A percentile compares a stretch with the other conserved stretches of the same genome.
Conservation (phyloP, 2,329 filamentous ascomycete genomes). For the Aureobasidium sp. region DNA sequence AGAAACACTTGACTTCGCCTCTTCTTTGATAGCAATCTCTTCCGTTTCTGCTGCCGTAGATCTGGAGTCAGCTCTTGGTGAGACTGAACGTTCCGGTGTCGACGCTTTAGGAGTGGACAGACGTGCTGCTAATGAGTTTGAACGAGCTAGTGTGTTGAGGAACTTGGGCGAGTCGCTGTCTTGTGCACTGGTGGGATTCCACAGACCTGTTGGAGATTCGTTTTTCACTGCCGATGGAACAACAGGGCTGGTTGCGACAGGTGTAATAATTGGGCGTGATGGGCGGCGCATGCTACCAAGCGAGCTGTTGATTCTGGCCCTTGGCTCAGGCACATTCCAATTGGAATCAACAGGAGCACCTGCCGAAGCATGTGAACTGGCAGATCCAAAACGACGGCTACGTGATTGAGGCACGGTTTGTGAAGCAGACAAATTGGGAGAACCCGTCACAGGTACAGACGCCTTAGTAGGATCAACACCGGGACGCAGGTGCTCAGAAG, state of each 20-base stretch:
- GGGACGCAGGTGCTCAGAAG: constrained; percentile 63
- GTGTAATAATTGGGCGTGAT: constrained; percentile 21
- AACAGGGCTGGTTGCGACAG: constrained; percentile 18
- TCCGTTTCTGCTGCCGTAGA: constrained; percentile 16
- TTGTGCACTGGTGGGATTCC: neutral
- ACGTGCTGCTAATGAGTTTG: neutral
- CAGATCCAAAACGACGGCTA: constrained; percentile 22
- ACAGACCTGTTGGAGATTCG: neutral
- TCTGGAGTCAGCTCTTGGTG: neutral
- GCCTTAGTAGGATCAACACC: constrained; percentile 37
- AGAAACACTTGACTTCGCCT: constrained; percentile 1
- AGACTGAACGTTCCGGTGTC: neutral
- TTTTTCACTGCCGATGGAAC: neutral
- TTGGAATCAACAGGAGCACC: constrained; percentile 18
- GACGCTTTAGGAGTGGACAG: neutral
- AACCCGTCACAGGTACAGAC: constrained; percentile 20
- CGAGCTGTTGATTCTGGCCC: constrained; percentile 30
- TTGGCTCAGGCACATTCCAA: constrained; percentile 27
- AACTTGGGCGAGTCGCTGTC: neutral
- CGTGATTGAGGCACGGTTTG: constrained; percentile 25
- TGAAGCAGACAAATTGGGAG: constrained; percentile 27
- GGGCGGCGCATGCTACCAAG: constrained; percentile 36
- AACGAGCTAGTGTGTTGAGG: neutral
- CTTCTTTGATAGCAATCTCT: constrained; percentile 20
- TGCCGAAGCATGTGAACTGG: constrained; percentile 21